These are phyloP conservation scores for Pholiota molesta DNA, from an alignment of 768 basidiomycete genomes.

Conservation along the genomic window DNA sequence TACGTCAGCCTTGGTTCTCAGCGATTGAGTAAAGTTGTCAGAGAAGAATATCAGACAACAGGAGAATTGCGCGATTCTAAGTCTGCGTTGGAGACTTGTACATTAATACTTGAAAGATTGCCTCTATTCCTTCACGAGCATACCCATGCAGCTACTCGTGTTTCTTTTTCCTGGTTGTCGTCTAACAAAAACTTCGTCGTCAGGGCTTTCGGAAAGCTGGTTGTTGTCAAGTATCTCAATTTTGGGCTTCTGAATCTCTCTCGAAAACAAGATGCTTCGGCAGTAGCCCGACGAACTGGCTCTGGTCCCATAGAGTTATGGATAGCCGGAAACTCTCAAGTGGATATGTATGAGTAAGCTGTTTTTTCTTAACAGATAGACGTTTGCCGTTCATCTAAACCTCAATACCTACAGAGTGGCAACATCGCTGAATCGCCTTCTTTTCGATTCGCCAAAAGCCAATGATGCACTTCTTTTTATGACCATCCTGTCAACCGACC, in stretches of 20 bases:
- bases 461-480: conserved; percentile 91
- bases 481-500: conserved; percentile 91
- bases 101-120: conserved; percentile 78
- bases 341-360: conserved; percentile 93
- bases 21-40: conserved; percentile 70
- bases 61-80: conserved; percentile 52
- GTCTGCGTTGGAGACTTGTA: conserved; percentile 52
- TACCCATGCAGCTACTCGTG: conserved; percentile 60
- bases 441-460: conserved; percentile 78
- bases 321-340: conserved; percentile 71
- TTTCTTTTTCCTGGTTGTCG: conserved; percentile 70
- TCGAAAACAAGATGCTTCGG: conserved; percentile 71
- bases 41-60: conserved; percentile 72
- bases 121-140: conserved; percentile 94
- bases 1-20: conserved; percentile 78
- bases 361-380: not conserved
- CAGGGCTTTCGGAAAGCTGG: conserved; percentile 64
- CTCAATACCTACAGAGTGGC: conserved; percentile 61
- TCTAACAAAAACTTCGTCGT: conserved; percentile 69
- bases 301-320: conserved; percentile 72
- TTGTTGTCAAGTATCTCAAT: conserved; percentile 61
- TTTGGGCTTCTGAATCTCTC: conserved; percentile 52
- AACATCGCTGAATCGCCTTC: conserved; percentile 74
- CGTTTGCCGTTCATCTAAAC: not conserved
- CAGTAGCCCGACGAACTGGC: conserved; percentile 58